Evolutionary conservation across 2,329 filamentous ascomycete genomes (phyloP).

Genomic region (Arthrobotrys sphaeroides): DNA sequence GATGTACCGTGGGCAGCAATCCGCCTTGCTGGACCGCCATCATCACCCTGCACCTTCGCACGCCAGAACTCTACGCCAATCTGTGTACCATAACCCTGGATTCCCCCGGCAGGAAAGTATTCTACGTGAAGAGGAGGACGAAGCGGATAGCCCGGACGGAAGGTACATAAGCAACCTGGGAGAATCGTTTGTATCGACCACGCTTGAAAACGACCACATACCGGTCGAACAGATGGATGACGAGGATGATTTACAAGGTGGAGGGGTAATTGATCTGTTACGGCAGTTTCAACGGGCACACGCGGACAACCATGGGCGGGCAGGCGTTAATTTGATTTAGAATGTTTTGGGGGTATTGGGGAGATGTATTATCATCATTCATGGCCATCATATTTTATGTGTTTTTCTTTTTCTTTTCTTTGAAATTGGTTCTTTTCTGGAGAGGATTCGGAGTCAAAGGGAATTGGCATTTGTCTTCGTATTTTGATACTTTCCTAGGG

Average conservation of each 20-base stretch:
- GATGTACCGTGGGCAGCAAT: slow-evolving; percentile 74
- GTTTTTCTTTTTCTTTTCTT: neutral
- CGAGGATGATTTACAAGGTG: slow-evolving; percentile 33
- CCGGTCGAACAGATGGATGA: slow-evolving; percentile 14
- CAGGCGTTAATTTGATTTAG: slow-evolving; percentile 40
- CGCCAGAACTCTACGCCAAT: slow-evolving; percentile 63
- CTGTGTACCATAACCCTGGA: slow-evolving; percentile 61
- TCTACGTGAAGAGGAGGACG: slow-evolving; percentile 64
- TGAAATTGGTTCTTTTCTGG: neutral
- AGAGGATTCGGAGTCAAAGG: slow-evolving; percentile 1
- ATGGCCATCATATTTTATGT: neutral
- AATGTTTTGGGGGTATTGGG: neutral
- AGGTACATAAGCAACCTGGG: slow-evolving; percentile 69
- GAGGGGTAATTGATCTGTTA: slow-evolving; percentile 49
- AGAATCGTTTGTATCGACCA: slow-evolving; percentile 67
- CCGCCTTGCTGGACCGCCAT: slow-evolving; percentile 77
- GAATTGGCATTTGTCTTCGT: neutral
- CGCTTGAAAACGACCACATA: slow-evolving; percentile 57
- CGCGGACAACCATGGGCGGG: slow-evolving; percentile 45
- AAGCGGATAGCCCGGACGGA: slow-evolving; percentile 49
- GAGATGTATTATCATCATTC: neutral
- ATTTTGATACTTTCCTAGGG: neutral
- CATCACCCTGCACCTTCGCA: slow-evolving; percentile 72
- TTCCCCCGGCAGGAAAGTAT: slow-evolving; percentile 66
- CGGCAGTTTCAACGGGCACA: slow-evolving; percentile 47